Evolutionary conservation across 179 eudicot genomes (phyloP).

Genomic region (Beta lomatogona): DNA sequence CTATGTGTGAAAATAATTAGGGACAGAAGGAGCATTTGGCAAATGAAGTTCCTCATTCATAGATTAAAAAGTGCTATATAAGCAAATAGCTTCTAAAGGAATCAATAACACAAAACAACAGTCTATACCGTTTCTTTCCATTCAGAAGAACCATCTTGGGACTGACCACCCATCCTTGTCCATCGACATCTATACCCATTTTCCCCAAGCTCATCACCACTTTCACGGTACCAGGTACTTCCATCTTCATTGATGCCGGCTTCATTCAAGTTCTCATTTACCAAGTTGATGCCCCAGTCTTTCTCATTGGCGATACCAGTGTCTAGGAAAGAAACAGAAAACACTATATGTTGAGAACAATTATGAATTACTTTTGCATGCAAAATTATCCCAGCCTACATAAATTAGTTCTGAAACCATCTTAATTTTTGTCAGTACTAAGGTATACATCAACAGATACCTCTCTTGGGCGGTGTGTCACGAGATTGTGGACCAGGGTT

Average conservation of each 20-base stretch:
- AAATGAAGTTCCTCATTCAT: not conserved
- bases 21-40: not conserved
- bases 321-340: constrained; percentile 46
- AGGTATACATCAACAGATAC: constrained; percentile 36
- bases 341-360: constrained; percentile 7
- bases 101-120: not conserved
- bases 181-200: constrained; percentile 95
- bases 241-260: constrained; percentile 91
- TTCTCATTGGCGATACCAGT: constrained; percentile 98
- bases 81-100: not conserved
- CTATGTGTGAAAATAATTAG: too few species aligned
- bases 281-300: constrained; percentile 90
- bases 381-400: constrained; percentile 4
- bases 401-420: constrained; percentile 1
- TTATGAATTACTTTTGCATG: constrained; percentile 19
- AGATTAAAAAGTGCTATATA: not conserved
- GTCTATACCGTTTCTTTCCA: constrained; percentile 95
- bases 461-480: constrained; percentile 97
- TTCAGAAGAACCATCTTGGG: constrained; percentile 76
- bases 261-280: constrained; percentile 70
- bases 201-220: constrained; percentile 84
- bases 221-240: constrained; percentile 87
- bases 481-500: constrained; percentile 91
- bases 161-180: constrained; percentile 96
- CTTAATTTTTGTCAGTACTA: not conserved